Percentiles rank a stretch among this genome's conserved stretches.
phyloP scores from a whole-genome alignment of 2,329 filamentous ascomycete genomes.

The Scytalidium lignicola region DNA sequence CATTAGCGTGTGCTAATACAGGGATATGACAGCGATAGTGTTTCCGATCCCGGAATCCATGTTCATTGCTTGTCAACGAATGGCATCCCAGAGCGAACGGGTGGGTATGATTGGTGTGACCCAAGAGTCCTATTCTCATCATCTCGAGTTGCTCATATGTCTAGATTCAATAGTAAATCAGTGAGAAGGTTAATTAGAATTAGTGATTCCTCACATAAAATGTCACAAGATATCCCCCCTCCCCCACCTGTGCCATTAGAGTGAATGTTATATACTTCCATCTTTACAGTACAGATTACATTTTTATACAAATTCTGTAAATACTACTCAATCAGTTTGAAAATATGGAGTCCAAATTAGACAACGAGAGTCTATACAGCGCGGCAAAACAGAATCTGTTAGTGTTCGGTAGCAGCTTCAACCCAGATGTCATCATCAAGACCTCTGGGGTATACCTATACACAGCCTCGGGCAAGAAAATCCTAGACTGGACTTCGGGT shows the following conservation, averaged over 20 bases:
- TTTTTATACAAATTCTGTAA: neutral
- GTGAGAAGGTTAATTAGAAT: no score
- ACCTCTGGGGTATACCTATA: slow-evolving; percentile 32
- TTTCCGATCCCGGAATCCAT: neutral
- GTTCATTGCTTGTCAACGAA: neutral
- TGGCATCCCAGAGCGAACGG: neutral
- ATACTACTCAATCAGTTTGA: no score
- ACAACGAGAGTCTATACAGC: neutral
- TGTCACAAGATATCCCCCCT: no score
- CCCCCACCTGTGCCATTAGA: no score
- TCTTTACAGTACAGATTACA: no score
- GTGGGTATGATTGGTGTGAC: no score
- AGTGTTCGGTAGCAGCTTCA: slow-evolving; percentile 9
- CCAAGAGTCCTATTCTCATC: no score
- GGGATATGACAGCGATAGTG: neutral
- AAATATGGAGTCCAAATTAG: neutral
- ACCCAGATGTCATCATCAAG: slow-evolving; percentile 13
- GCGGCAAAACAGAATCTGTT: neutral
- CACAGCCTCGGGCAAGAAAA: slow-evolving; percentile 34
- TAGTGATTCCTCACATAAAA: no score
- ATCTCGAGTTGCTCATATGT: no score
- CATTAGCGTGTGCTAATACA: neutral
- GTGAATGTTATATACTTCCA: no score
- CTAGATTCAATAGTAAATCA: no score
- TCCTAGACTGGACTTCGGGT: slow-evolving; percentile 56